These are phyloP conservation scores for Neoboletus magnificus DNA, from an alignment of 768 basidiomycete genomes.

Conservation along the genomic window DNA sequence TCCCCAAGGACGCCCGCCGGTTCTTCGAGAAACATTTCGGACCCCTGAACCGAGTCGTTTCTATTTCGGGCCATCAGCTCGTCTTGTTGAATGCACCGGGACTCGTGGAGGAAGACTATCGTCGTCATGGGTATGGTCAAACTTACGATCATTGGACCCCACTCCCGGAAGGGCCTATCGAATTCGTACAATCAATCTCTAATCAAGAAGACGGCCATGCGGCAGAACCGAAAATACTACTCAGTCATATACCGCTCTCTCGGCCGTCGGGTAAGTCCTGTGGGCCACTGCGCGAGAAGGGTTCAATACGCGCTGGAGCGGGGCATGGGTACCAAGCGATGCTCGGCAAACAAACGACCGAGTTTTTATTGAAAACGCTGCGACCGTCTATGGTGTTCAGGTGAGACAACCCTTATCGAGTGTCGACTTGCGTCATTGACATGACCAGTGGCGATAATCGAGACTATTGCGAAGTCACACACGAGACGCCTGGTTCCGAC, in stretches of 20 bases:
- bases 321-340: slow-evolving; percentile 82
- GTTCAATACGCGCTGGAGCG: slow-evolving; percentile 68
- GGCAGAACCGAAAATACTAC: slow-evolving; percentile 46
- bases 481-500: slow-evolving; percentile 37
- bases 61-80: slow-evolving; percentile 67
- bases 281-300: slow-evolving; percentile 72
- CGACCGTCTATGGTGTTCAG: slow-evolving; percentile 70
- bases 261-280: slow-evolving; percentile 72
- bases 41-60: slow-evolving; percentile 57
- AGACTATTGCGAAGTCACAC: slow-evolving; percentile 81
- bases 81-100: slow-evolving; percentile 73
- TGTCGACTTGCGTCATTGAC: neutral
- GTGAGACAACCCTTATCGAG: slow-evolving; percentile 35
- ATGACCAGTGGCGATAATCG: slow-evolving; percentile 76
- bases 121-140: slow-evolving; percentile 47
- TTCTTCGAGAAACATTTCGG: slow-evolving; percentile 67
- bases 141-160: slow-evolving; percentile 58
- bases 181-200: slow-evolving; percentile 50
- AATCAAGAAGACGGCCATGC: slow-evolving; percentile 30
- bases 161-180: slow-evolving; percentile 50
- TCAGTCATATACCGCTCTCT: slow-evolving; percentile 84
- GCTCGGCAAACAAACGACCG: slow-evolving; percentile 74
- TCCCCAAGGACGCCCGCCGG: slow-evolving; percentile 51
- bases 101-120: slow-evolving; percentile 82
- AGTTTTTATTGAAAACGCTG: slow-evolving; percentile 66